phyloP scores from a whole-genome alignment of 768 basidiomycete species.

The Suillus bovinus region DNA sequence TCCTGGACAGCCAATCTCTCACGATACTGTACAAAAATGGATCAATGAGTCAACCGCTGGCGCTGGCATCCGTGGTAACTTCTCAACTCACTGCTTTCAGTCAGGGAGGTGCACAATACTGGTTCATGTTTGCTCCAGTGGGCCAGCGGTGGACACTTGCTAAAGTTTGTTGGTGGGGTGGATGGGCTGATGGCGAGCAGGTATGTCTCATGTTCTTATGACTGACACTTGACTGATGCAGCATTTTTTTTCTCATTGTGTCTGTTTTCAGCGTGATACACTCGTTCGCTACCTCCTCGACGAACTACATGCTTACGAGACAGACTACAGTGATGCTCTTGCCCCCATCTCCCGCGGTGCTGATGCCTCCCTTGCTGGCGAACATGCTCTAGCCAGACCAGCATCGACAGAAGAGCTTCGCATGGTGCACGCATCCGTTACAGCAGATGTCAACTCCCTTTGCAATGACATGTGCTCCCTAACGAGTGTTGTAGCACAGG shows the following conservation, averaged over 20 bases:
- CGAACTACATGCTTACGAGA: conserved; percentile 24
- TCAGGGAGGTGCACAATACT: conserved; percentile 31
- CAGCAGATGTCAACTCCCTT: neutral
- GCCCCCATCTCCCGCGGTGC: neutral
- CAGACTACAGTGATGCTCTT: conserved; percentile 18
- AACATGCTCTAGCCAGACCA: neutral
- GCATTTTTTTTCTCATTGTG: neutral
- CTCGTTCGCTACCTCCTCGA: conserved; percentile 28
- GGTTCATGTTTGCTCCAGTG: conserved; percentile 28
- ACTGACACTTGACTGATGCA: neutral
- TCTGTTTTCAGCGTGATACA: conserved; percentile 4
- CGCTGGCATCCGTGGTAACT: conserved; percentile 13
- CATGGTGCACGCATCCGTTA: neutral
- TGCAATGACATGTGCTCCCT: neutral
- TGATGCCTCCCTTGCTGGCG: neutral
- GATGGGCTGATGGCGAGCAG: conserved; percentile 41
- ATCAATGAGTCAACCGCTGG: conserved; percentile 12
- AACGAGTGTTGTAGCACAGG: neutral
- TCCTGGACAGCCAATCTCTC: conserved; percentile 23
- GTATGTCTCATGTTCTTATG: conserved; percentile 19
- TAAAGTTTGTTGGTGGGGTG: conserved; percentile 38
- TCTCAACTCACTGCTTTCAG: conserved; percentile 31
- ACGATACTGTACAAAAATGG: conserved; percentile 23
- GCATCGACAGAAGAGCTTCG: neutral
- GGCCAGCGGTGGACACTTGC: conserved; percentile 36